Percentiles rank a stretch among this genome's conserved stretches.
Evolutionary conservation across 1,284 basidiomycete species (phyloP).

Genomic region (Cystobasidium pallidum): DNA sequence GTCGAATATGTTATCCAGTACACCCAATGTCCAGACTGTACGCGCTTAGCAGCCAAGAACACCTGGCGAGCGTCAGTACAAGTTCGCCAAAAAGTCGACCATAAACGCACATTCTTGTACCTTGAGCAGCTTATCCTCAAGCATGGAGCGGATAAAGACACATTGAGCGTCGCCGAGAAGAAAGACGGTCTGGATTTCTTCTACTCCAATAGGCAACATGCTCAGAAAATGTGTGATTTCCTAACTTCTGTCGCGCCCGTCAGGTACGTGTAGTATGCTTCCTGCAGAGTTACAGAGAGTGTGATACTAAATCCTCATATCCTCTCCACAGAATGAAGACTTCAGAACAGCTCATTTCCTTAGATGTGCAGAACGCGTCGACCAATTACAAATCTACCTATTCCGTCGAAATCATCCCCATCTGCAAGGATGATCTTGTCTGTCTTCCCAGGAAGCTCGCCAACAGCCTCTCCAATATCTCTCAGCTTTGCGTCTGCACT

Average conservation of each 20-base stretch:
- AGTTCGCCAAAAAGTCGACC: slow-evolving; percentile 94
- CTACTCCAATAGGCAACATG: slow-evolving; percentile 85
- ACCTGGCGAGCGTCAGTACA: slow-evolving; percentile 98
- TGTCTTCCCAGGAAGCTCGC: slow-evolving; percentile 84
- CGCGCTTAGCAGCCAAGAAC: slow-evolving; percentile 93
- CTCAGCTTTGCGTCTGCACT: slow-evolving; percentile 80
- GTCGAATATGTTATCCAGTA: slow-evolving; percentile 95
- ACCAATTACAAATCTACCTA: slow-evolving; percentile 98
- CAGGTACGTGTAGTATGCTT: slow-evolving; percentile 63
- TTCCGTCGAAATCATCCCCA: slow-evolving; percentile 93
- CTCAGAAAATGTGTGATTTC: slow-evolving; percentile 98
- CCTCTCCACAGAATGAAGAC: slow-evolving; percentile 70
- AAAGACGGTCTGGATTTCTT: slow-evolving; percentile 96
- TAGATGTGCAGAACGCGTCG: slow-evolving; percentile 87
- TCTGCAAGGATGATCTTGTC: slow-evolving; percentile 97
- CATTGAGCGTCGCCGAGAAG: slow-evolving; percentile 88
- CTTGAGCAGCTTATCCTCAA: slow-evolving; percentile 97
- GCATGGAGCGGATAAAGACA: slow-evolving; percentile 95
- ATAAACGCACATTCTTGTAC: slow-evolving; percentile 97
- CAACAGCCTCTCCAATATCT: slow-evolving; percentile 81
- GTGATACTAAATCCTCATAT: no score
- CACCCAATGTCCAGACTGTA: slow-evolving; percentile 92
- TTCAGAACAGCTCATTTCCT: slow-evolving; percentile 89
- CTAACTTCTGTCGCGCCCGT: slow-evolving; percentile 83
- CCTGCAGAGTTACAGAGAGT: no score